Conservation (phyloP, 129 eudicot genomes). For the Chrysanthemum makinoi region DNA sequence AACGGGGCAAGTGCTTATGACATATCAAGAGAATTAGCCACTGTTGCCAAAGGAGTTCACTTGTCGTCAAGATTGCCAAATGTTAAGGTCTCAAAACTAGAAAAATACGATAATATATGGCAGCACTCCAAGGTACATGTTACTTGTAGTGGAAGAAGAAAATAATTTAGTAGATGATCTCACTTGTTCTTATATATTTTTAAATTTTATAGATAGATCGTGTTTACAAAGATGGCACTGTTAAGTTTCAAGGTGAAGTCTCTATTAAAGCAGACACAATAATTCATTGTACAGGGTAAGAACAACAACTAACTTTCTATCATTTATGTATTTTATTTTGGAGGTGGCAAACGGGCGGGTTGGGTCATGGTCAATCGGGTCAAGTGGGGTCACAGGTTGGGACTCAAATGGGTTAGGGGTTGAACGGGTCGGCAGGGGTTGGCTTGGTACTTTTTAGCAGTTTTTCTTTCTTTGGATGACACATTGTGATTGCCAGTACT, state of each 20-base stretch:
- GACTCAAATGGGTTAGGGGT: no score
- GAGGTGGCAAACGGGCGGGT: no score
- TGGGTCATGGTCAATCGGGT: no score
- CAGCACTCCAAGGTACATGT: conserved; percentile 52
- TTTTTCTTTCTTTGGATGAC: no score
- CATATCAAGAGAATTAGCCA: conserved; percentile 55
- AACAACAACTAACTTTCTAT: neutral
- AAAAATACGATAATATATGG: conserved; percentile 44
- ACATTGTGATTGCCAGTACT: no score
- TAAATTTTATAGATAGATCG: conserved; percentile 32
- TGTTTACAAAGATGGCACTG: conserved; percentile 58
- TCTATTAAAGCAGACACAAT: conserved; percentile 49
- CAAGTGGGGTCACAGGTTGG: no score
- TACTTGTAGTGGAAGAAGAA: no score
- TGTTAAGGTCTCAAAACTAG: conserved; percentile 34
- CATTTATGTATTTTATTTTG: neutral
- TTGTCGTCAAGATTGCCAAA: conserved; percentile 52
- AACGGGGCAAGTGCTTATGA: conserved; percentile 64
- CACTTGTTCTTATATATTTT: neutral
- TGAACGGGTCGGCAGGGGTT: no score
- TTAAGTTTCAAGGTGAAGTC: conserved; percentile 57
- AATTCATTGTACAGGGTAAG: conserved; percentile 79
- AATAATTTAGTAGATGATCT: no score
- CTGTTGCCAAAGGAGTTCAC: conserved; percentile 67
- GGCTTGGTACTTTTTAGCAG: no score